Conservation (phyloP, 306 rosid species). For the Sesbania bispinosa region DNA sequence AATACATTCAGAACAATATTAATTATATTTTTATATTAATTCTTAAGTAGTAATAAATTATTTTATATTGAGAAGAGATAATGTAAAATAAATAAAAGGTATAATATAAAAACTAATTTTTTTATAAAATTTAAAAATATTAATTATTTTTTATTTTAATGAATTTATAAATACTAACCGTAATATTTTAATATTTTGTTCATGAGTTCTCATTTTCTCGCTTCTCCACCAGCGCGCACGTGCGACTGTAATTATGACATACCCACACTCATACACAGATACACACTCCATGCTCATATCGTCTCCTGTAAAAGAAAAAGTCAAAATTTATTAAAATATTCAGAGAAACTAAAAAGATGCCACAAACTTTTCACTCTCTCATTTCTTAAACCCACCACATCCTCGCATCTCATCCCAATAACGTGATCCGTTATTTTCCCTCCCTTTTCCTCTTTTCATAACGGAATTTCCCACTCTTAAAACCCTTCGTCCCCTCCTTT, state of each 20-base stretch:
- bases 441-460: conserved; percentile 20
- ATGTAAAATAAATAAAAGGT: too few species aligned
- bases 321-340: conserved; percentile 35
- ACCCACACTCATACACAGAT: conserved; percentile 36
- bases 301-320: conserved; percentile 32
- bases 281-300: conserved; percentile 26
- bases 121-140: too few species aligned
- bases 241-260: conserved; percentile 70
- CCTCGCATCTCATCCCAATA: conserved; percentile 34
- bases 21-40: too few species aligned
- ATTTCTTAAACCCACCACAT: conserved; percentile 20
- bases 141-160: too few species aligned
- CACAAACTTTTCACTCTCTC: conserved; percentile 22
- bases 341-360: neutral
- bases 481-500: neutral
- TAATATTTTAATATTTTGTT: too few species aligned
- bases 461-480: conserved; percentile 49
- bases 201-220: neutral
- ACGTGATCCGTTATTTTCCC: conserved; percentile 78
- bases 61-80: too few species aligned
- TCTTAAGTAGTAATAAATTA: too few species aligned
- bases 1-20: too few species aligned
- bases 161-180: too few species aligned
- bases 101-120: too few species aligned
- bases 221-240: conserved; percentile 52